Percentiles rank a stretch among this genome's conserved stretches.
These are phyloP conservation scores for Macrocystidia cucumis DNA, from an alignment of 1,284 basidiomycete species.

Conservation along the genomic window DNA sequence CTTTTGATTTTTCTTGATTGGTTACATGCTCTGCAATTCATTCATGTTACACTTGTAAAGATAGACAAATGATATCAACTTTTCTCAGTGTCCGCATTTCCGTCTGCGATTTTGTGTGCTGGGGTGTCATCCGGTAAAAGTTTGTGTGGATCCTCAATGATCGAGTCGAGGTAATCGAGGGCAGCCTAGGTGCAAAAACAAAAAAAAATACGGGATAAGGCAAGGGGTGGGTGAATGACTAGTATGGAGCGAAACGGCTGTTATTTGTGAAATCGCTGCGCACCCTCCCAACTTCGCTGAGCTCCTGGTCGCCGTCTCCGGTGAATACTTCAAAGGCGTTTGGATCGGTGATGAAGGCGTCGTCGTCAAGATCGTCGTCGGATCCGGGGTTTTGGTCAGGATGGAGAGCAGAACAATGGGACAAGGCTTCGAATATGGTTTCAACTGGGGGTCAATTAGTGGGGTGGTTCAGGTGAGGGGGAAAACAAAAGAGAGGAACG, in stretches of 20 bases:
- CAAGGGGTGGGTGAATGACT: slow-evolving; percentile 39
- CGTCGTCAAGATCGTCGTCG: slow-evolving; percentile 50
- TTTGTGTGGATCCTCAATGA: slow-evolving; percentile 50
- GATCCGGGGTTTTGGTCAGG: slow-evolving; percentile 65
- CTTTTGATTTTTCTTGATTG: no score
- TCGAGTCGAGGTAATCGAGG: slow-evolving; percentile 67
- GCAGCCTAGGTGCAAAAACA: slow-evolving; percentile 44
- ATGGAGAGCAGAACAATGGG: slow-evolving; percentile 85
- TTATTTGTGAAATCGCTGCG: slow-evolving; percentile 83
- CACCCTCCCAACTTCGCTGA: slow-evolving; percentile 87
- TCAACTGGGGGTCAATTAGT: slow-evolving; percentile 51
- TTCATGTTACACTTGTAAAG: no score
- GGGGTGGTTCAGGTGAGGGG: background rate
- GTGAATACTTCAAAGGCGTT: slow-evolving; percentile 50
- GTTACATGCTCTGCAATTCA: no score
- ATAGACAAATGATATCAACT: no score
- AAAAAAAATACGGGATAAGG: slow-evolving; percentile 14
- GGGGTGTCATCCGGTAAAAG: no score
- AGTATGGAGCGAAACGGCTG: slow-evolving; percentile 83
- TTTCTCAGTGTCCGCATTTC: no score
- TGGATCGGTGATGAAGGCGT: slow-evolving; percentile 53
- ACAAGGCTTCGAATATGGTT: slow-evolving; percentile 82
- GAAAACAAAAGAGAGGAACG: slow-evolving; percentile 49
- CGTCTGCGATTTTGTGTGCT: no score
- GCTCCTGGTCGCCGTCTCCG: slow-evolving; percentile 57